Evolutionary conservation across 2,329 filamentous ascomycete species (phyloP).

Genomic region (Fusarium floridanum): DNA sequence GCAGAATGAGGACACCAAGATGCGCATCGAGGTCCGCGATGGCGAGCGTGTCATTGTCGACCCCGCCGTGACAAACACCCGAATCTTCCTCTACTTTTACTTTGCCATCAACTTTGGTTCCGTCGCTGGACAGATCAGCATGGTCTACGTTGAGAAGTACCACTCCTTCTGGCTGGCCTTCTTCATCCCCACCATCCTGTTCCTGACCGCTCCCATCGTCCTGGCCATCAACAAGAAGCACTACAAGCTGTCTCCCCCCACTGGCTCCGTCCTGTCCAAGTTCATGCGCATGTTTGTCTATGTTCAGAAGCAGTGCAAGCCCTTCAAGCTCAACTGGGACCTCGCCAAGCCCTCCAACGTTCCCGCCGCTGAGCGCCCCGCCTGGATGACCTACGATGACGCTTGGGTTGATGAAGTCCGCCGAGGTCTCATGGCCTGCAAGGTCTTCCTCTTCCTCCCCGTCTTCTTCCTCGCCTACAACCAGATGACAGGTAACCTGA

Average conservation of each 20-base stretch:
- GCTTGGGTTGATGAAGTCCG: slow-evolving; percentile 84
- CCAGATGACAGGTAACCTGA: slow-evolving; percentile 72
- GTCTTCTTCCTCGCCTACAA: slow-evolving; percentile 72
- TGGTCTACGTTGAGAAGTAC: slow-evolving; percentile 82
- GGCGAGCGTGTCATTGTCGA: slow-evolving; percentile 80
- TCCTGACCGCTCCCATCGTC: slow-evolving; percentile 72
- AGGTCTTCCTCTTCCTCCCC: slow-evolving; percentile 79
- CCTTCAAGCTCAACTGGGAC: slow-evolving; percentile 77
- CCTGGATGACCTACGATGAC: slow-evolving; percentile 87
- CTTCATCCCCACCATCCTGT: slow-evolving; percentile 75
- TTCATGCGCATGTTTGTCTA: slow-evolving; percentile 71
- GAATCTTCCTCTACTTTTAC: slow-evolving; percentile 75
- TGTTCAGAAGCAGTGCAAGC: slow-evolving; percentile 74
- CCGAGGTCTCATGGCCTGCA: slow-evolving; percentile 77
- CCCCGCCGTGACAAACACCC: slow-evolving; percentile 74
- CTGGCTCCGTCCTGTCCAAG: slow-evolving; percentile 78
- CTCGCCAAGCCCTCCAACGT: slow-evolving; percentile 75
- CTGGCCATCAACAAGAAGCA: slow-evolving; percentile 70
- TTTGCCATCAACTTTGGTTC: slow-evolving; percentile 74
- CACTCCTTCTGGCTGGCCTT: slow-evolving; percentile 82
- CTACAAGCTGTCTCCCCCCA: slow-evolving; percentile 75
- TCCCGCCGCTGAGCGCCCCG: slow-evolving; percentile 66
- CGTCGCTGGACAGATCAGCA: slow-evolving; percentile 68
- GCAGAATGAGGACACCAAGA: slow-evolving; percentile 72
- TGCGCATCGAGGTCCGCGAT: slow-evolving; percentile 66